A percentile compares a stretch with the other conserved stretches of the same genome.
Conservation (phyloP, 2,329 filamentous ascomycete genomes). For the Epichloe elymi region DNA sequence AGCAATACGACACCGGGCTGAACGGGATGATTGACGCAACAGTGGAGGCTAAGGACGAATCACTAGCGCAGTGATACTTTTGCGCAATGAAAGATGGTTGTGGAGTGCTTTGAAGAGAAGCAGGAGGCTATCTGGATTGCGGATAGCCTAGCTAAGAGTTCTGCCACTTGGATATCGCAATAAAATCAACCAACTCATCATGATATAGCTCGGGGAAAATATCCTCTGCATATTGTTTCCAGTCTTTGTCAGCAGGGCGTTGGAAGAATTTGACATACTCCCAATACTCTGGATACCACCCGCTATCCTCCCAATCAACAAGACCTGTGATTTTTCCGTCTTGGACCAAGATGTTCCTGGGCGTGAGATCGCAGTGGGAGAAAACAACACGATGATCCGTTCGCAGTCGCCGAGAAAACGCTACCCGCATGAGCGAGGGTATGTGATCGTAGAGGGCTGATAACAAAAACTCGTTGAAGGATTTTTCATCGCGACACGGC, state of each 20-base stretch:
- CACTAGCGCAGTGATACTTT: slow-evolving; percentile 9
- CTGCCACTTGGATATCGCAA: slow-evolving; percentile 12
- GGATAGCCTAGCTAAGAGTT: slow-evolving; percentile 6
- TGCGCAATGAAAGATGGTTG: not conserved
- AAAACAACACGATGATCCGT: slow-evolving; percentile 25
- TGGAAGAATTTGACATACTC: slow-evolving; percentile 22
- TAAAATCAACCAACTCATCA: slow-evolving; percentile 15
- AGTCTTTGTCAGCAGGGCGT: slow-evolving; percentile 10
- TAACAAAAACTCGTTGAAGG: slow-evolving; percentile 15
- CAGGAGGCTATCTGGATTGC: not conserved
- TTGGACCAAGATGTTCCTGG: slow-evolving; percentile 29
- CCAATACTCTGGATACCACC: slow-evolving; percentile 33
- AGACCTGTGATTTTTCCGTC: slow-evolving; percentile 27
- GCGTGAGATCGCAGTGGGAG: slow-evolving; percentile 36
- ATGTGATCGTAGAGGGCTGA: slow-evolving; percentile 6
- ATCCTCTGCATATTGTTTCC: slow-evolving; percentile 12
- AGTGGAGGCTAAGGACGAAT: slow-evolving; percentile 4
- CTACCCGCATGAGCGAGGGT: slow-evolving; percentile 10
- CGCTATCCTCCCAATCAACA: slow-evolving; percentile 34
- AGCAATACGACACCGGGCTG: slow-evolving; percentile 4
- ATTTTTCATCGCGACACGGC: slow-evolving; percentile 11
- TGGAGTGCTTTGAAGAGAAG: not conserved
- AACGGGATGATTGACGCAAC: slow-evolving; percentile 6
- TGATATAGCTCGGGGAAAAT: slow-evolving; percentile 15
- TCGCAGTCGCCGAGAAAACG: slow-evolving; percentile 12